Conservation (phyloP, 176 grass and related monocot genomes). For the Oryza punctata region DNA sequence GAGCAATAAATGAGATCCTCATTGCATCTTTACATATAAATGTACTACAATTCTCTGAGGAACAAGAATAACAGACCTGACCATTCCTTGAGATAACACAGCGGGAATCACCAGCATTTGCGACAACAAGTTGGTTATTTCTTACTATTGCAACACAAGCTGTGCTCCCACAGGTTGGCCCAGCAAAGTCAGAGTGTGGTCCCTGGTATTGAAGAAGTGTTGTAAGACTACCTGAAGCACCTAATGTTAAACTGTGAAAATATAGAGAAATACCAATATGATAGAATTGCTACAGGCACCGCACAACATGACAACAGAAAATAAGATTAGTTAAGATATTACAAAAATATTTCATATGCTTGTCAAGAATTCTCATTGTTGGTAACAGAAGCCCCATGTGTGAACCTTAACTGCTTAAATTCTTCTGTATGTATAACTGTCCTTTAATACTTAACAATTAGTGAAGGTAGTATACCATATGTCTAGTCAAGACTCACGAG, state of each 20-base stretch:
- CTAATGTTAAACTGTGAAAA: slow-evolving; percentile 8
- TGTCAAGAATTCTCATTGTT: slow-evolving; percentile 4
- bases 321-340: background rate
- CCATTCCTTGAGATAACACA: slow-evolving; percentile 92
- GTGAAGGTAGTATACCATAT: background rate
- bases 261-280: background rate
- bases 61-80: slow-evolving; percentile 51
- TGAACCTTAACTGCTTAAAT: background rate
- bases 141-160: slow-evolving; percentile 92
- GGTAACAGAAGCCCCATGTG: background rate
- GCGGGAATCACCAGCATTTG: slow-evolving; percentile 95
- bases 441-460: slow-evolving; percentile 26
- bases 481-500: background rate
- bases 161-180: slow-evolving; percentile 83
- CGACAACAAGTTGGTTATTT: slow-evolving; percentile 77
- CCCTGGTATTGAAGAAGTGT: slow-evolving; percentile 51
- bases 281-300: background rate
- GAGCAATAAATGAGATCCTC: slow-evolving; percentile 14
- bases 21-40: slow-evolving; percentile 9
- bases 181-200: slow-evolving; percentile 87
- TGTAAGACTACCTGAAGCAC: slow-evolving; percentile 19
- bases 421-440: background rate
- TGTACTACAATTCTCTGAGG: background rate
- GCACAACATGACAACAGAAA: background rate
- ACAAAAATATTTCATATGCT: background rate